Percentiles rank a stretch among this genome's conserved stretches.
Conservation (phyloP, 768 basidiomycete species). For the Trametes sanguinea region DNA sequence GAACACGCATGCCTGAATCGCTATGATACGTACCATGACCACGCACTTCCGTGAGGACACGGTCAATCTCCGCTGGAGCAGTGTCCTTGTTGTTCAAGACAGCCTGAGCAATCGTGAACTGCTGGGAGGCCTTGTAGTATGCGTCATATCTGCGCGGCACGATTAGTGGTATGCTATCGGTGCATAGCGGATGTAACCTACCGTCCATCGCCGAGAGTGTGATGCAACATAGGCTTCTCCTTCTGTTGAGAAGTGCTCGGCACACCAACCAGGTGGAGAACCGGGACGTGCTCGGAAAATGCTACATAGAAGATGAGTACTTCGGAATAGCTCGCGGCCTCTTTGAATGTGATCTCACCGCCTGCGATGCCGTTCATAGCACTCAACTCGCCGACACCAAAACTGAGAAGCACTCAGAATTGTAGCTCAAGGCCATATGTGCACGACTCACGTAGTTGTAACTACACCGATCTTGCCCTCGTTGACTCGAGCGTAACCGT, state of each 20-base stretch:
- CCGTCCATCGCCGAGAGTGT: conserved; percentile 86
- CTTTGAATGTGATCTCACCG: conserved; percentile 39
- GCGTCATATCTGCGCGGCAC: conserved; percentile 56
- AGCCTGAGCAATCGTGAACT: conserved; percentile 73
- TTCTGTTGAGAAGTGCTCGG: conserved; percentile 77
- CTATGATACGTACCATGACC: conserved; percentile 40
- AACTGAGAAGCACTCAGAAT: conserved; percentile 42
- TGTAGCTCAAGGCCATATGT: too few relatives aligned
- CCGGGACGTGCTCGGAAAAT: conserved; percentile 86
- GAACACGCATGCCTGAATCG: too few relatives aligned
- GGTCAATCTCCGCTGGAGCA: conserved; percentile 76
- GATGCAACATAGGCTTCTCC: conserved; percentile 75
- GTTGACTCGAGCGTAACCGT: conserved; percentile 91
- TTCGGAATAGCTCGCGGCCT: too few relatives aligned
- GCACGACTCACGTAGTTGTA: conserved; percentile 64
- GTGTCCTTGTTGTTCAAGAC: conserved; percentile 50
- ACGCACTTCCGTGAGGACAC: conserved; percentile 73
- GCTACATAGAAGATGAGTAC: conserved; percentile 41
- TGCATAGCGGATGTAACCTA: conserved; percentile 27
- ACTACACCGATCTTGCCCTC: conserved; percentile 70
- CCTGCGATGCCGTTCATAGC: conserved; percentile 86
- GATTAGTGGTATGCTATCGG: not conserved
- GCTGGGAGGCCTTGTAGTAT: conserved; percentile 72
- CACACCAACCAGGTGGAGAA: conserved; percentile 85
- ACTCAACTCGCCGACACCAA: conserved; percentile 92